Evolutionary conservation across 805 yeast species (phyloP), one percentile per base, ranked within the genome.

Genomic region (Starmera quercuum): DNA sequence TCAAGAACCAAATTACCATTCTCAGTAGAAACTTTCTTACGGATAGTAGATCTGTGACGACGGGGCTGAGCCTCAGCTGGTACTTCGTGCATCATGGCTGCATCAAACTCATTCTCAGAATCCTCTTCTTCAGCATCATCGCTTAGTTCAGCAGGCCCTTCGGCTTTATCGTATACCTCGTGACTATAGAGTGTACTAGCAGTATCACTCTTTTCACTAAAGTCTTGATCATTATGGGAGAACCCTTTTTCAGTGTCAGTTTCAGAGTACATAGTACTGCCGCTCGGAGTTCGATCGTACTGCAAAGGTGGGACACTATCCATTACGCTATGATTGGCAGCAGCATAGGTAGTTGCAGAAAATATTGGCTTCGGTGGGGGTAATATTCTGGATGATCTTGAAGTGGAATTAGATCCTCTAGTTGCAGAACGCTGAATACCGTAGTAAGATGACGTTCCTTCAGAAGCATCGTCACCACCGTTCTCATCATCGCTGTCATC

Each of bases 1-100:
- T 92, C 97, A 35, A 92, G 67, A 10, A 88, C 86, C 54, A 92
- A 72, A 48, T 90, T 77, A 47, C 96, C 94, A 33, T 79, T 66
- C 37, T 79, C 83, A 30, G 87, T 71, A 50, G 78, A 61, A 54
- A 83, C 85, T 47, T 83, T 81, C 49, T 87, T 81, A 49, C 79
- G 73, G 29, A 79, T 69, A 43, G 73, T 68, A 3, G 83, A 73
- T 48, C 78, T 79, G 43, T 81, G 80, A 47, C 85, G 74, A 33
- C 75, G 69, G 8, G 84, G 83, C 31, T 53, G 59, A 1, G 56
- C 53, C 5, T 45, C 34, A 7, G 36, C 20, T 31, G 59, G 59
- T 17, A 58, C 46, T 58, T 59, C 53, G 31, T 64, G 54, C 70
- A 68, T 68, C 42, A 66, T 59, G 29, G 68, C 61, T 3, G 67